These are phyloP conservation scores for Penicillium sp. DNA, from an alignment of 2,329 filamentous ascomycete species.

Conservation along the genomic window DNA sequence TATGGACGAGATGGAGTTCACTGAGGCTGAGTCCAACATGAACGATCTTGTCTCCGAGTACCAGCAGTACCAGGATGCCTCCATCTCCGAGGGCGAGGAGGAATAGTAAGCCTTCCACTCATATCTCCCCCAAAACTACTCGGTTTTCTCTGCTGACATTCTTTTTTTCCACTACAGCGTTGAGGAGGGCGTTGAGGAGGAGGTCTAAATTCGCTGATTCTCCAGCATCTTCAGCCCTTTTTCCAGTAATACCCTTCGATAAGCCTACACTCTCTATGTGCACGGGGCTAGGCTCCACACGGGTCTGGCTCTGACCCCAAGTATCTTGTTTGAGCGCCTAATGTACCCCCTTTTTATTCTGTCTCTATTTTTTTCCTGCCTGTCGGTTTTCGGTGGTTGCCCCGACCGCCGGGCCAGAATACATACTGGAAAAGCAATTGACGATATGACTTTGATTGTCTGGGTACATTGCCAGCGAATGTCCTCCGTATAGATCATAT, in stretches of 20 bases:
- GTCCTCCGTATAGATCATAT: background rate
- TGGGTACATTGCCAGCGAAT: background rate
- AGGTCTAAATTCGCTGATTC: slow-evolving; percentile 60
- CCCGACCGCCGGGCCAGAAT: slow-evolving; percentile 27
- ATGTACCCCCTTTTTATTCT: slow-evolving; percentile 35
- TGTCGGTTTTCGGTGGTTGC: slow-evolving; percentile 21
- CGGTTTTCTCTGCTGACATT: background rate
- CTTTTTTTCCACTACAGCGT: slow-evolving; percentile 43
- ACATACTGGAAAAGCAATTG: slow-evolving; percentile 39
- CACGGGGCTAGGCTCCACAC: slow-evolving; percentile 7
- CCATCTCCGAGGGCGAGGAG: slow-evolving; percentile 95
- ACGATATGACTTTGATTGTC: slow-evolving; percentile 16
- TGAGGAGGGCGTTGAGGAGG: slow-evolving; percentile 76
- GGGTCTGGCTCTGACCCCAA: slow-evolving; percentile 27
- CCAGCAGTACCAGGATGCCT: slow-evolving; percentile 99
- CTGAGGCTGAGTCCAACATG: slow-evolving; percentile 99
- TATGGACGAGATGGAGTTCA: slow-evolving; percentile 99
- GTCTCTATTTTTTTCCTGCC: slow-evolving; percentile 37
- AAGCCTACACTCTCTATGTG: slow-evolving; percentile 36
- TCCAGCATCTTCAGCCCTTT: slow-evolving; percentile 33
- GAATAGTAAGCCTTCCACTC: slow-evolving; percentile 58
- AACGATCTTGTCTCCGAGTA: slow-evolving; percentile 99
- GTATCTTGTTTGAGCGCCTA: slow-evolving; percentile 43
- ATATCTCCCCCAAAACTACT: too few species aligned
- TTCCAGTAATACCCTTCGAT: slow-evolving; percentile 42